Evolutionary conservation across 768 basidiomycete genomes (phyloP), one percentile per base, ranked within the genome.

Genomic region (Kwoniella dejecticola): DNA sequence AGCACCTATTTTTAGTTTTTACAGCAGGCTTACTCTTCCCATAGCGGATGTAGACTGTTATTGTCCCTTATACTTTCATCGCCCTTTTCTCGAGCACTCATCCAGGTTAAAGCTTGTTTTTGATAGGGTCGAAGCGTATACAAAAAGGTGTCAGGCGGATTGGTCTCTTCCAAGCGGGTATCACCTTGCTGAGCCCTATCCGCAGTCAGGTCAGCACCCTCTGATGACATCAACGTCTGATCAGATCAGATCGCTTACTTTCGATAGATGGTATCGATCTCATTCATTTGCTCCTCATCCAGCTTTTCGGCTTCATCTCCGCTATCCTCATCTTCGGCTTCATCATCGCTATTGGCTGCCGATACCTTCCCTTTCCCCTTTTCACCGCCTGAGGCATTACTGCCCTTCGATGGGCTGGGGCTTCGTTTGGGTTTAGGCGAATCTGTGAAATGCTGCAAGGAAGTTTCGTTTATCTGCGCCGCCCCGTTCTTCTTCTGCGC

Each of bases 21-120:
- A 13, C 15, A 42, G 15, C 33, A 19, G 26, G 24, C 86, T 71
- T 74, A 97, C 91, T 91, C 86, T 81, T 88, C 88, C 94, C 94
- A 98, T 7, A 98, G 79, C 1, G 95, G 95, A 77, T 98, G 91
- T 84, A 97, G 87, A 4, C 88, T 89, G 15, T 81, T 13, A 33
- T 50, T 50, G 84, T 84, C 73, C 87, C 67, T 86, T 3, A 78
- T 89, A 57, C 88, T 86, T 64, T 83, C 82, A 19, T 85, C 82
- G 2, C 89, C 89, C 1, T 83, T 84, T 79, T 98, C 95, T 54
- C 92, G 82, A 2, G 89, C 88, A 66, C 86, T 81, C 93, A 96
- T 93, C 94, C 94, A 98, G 36, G 81, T 81, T 46, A 97, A 81
- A 0, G 93, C 95, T 78, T 98, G 95, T 73, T 92, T 95, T 74